Base-by-base conservation (phyloP, 2,329 filamentous ascomycete species). In the Drechslerella dactyloides region DNA sequence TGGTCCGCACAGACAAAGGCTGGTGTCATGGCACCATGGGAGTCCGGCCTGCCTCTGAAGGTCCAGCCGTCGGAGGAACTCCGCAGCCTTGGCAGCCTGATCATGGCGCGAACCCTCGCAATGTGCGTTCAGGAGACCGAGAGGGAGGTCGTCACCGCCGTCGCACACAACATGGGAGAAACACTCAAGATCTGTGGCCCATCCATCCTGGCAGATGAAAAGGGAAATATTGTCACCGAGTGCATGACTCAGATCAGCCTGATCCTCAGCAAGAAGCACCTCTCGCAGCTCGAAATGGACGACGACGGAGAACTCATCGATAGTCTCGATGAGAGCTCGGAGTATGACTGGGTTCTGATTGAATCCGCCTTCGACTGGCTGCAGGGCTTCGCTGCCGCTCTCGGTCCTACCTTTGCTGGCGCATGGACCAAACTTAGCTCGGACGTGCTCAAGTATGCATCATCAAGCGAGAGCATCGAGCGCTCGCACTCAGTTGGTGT, bases 351-450 rank as follows among this genome's bases (percentile, higher is more conserved):
- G 94, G 86, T 97, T 17, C 89, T 96, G 57, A 89, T 97, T 61
- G 94, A 99, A 82, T 96, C 92, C 8, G 93, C 91, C 37, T 86
- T 97, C 62, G 94, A 97, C 75, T 91, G 96, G 52, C 84, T 97
- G 56, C 91, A 91, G 57, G 91, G 90, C 40, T 85, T 97, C 44
- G 88, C 93, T 19, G 86, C 87, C 52, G 91, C 91, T 33, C 87
- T 97, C 13, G 94, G 94, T 42, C 80, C 85, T 21, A 87, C 88
- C 76, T 97, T 97, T 77, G 85, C 85, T 63, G 89, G 96, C 82
- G 84, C 97, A 73, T 97, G 92, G 91, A 96, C 96, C 84, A 88
- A 96, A 77, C 96, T 97, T 76, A 90, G 96, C 83, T 93, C 94
- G 84, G 90, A 90, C 40, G 85, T 97, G 76, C 83, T 96, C 78